A percentile compares a stretch with the other conserved stretches of the same genome.
phyloP scores from a whole-genome alignment of 2,329 filamentous ascomycete genomes.

The Macroventuria anomochaeta region DNA sequence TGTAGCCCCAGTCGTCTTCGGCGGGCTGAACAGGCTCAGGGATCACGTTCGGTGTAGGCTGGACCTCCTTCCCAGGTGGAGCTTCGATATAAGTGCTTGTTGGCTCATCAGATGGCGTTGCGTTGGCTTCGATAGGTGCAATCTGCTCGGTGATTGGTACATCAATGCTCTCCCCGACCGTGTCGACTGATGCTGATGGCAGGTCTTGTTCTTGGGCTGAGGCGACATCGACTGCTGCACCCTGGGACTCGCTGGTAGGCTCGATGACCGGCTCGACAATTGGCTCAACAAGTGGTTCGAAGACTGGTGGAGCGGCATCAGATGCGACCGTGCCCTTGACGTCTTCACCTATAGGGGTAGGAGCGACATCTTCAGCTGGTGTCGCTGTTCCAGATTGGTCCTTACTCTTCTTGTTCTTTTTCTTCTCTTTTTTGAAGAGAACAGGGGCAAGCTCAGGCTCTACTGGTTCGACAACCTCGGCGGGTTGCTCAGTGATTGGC shows the following conservation, averaged over 20 bases:
- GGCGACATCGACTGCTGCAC: background rate
- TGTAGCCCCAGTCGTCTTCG: constrained; percentile 13
- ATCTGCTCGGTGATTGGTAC: background rate
- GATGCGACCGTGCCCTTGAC: background rate
- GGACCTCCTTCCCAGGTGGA: background rate
- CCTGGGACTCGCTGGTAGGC: background rate
- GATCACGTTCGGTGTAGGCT: constrained; percentile 24
- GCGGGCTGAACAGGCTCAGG: constrained; percentile 4
- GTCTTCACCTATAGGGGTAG: background rate
- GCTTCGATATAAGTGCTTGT: background rate
- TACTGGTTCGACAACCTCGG: background rate
- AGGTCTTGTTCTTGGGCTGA: background rate
- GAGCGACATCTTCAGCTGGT: background rate
- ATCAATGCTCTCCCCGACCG: background rate
- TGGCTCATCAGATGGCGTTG: background rate
- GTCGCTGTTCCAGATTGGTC: constrained; percentile 22
- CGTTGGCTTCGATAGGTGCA: background rate
- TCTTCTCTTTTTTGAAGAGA: constrained; percentile 21
- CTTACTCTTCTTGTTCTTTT: constrained; percentile 30
- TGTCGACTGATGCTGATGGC: background rate
- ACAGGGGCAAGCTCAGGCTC: background rate
- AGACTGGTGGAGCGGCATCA: background rate
- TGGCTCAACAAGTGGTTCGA: background rate
- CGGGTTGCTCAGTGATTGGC: background rate
- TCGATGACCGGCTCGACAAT: background rate